Percentiles rank a stretch among this genome's conserved stretches.
Conservation (phyloP, 1,284 basidiomycete species). For the Pholiota adiposa region DNA sequence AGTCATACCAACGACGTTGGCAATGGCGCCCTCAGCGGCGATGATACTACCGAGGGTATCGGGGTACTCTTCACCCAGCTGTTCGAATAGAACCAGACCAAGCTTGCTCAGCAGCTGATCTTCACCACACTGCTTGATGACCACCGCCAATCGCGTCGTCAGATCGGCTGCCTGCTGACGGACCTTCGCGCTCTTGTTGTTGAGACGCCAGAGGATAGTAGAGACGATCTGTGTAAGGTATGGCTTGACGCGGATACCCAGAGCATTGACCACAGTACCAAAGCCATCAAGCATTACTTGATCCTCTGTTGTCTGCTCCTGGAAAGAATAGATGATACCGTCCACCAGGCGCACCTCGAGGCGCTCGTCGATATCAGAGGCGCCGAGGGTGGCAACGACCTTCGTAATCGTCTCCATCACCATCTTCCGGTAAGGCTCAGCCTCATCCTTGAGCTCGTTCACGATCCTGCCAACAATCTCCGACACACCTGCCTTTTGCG, state of each 20-base stretch:
- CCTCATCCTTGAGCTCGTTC: conserved; percentile 96
- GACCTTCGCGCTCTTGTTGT: conserved; percentile 99
- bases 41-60: conserved; percentile 99
- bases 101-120: conserved; percentile 96
- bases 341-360: conserved; percentile 95
- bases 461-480: conserved; percentile 96
- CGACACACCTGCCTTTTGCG: conserved; percentile 94
- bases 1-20: conserved; percentile 99
- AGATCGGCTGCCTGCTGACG: conserved; percentile 98
- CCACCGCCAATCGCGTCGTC: conserved; percentile 91
- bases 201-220: conserved; percentile 98
- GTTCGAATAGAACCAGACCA: conserved; percentile 96
- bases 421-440: conserved; percentile 99
- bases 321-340: conserved; percentile 99
- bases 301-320: conserved; percentile 98
- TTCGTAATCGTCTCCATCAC: conserved; percentile 99
- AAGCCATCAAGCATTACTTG: conserved; percentile 99
- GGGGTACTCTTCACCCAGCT: conserved; percentile 99
- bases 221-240: conserved; percentile 99
- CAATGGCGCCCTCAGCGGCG: conserved; percentile 97
- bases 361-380: conserved; percentile 96
- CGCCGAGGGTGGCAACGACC: conserved; percentile 90
- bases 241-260: conserved; percentile 97
- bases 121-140: conserved; percentile 99
- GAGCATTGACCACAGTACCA: conserved; percentile 94